These are phyloP conservation scores for Euphrasia confusa DNA, from an alignment of 257 asterid species.

Conservation along the genomic window DNA sequence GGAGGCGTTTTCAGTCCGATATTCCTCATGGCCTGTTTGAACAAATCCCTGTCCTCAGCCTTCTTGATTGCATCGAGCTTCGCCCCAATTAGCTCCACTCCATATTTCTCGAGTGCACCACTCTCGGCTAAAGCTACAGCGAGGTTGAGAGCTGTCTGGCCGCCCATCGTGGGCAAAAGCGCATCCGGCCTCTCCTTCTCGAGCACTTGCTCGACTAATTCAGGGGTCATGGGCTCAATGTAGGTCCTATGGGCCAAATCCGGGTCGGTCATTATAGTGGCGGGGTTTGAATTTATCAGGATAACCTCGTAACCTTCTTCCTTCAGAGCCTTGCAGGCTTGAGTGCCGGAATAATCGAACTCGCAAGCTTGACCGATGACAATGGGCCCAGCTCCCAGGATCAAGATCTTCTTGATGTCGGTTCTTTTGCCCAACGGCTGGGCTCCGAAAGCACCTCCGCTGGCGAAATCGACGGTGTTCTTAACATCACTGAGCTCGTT, in stretches of 20 bases:
- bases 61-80: conserved; percentile 92
- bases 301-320: conserved; percentile 97
- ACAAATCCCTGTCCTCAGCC: conserved; percentile 95
- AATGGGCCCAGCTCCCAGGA: conserved; percentile 96
- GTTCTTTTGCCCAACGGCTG: conserved; percentile 58
- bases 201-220: conserved; percentile 88
- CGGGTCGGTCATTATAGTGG: conserved; percentile 97
- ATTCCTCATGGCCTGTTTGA: conserved; percentile 87
- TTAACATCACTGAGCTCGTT: conserved; percentile 30
- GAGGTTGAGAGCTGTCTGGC: conserved; percentile 94
- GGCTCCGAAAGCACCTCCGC: conserved; percentile 28
- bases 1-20: conserved; percentile 96
- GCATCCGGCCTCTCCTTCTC: conserved; percentile 97
- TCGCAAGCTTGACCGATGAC: conserved; percentile 98
- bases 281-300: conserved; percentile 89
- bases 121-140: conserved; percentile 93
- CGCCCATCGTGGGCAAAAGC: conserved; percentile 94
- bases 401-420: conserved; percentile 83
- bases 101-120: conserved; percentile 91
- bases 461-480: conserved; percentile 20
- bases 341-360: conserved; percentile 97
- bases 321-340: conserved; percentile 94
- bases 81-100: conserved; percentile 94
- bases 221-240: conserved; percentile 97
- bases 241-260: conserved; percentile 88